Evolutionary conservation across 768 basidiomycete genomes (phyloP).

Genomic region (Asterophora lycoperdoides): DNA sequence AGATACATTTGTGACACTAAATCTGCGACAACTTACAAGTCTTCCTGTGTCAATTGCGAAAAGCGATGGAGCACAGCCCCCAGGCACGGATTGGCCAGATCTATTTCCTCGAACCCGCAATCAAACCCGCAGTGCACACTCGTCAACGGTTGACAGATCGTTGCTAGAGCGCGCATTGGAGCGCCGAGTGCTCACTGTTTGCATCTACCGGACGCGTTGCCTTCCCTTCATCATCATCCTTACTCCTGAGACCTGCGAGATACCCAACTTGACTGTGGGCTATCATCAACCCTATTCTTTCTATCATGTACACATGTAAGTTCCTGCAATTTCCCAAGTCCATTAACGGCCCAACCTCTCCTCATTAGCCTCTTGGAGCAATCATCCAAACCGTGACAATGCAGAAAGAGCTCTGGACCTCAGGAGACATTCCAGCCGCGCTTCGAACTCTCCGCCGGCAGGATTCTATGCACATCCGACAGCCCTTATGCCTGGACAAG

Average conservation of each 20-base stretch:
- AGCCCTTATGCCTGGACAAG: conserved; percentile 19
- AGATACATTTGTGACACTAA: conserved; percentile 32
- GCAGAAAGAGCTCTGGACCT: conserved; percentile 7
- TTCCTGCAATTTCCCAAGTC: background rate
- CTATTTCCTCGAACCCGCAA: too few species aligned
- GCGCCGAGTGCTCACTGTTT: too few species aligned
- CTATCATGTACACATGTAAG: conserved; percentile 12
- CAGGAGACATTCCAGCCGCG: conserved; percentile 11
- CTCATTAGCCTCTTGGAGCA: conserved; percentile 15
- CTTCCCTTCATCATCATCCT: too few species aligned
- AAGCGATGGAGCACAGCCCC: too few species aligned
- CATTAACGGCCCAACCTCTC: background rate
- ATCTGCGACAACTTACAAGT: conserved; percentile 14
- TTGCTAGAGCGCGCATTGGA: too few species aligned
- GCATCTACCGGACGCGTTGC: too few species aligned
- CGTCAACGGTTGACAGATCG: too few species aligned
- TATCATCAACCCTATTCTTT: too few species aligned
- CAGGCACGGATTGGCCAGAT: too few species aligned
- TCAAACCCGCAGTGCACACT: too few species aligned
- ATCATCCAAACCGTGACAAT: background rate
- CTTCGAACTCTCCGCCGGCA: conserved; percentile 20
- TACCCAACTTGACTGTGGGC: too few species aligned
- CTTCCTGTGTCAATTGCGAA: background rate
- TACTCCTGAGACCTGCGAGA: too few species aligned
- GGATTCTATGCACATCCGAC: conserved; percentile 18